Base-by-base conservation (phyloP, 2,329 filamentous ascomycete genomes). In the Exserohilum turcica region DNA sequence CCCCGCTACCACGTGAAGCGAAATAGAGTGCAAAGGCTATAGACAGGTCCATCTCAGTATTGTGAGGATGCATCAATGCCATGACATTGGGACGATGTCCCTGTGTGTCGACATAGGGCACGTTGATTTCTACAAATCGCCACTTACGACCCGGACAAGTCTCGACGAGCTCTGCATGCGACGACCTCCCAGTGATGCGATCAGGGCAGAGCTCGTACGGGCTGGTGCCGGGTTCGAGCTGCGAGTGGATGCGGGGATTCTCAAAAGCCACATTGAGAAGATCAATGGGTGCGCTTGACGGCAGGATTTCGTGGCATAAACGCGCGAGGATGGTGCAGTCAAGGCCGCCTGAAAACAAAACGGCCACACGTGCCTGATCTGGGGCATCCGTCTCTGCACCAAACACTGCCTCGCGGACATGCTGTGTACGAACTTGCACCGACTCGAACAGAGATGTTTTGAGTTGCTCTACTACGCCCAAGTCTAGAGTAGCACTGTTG, bases 21-120 rank as follows among this genome's bases (percentile, higher is more conserved):
- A 99, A 99, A 74, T 97, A 97, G n/a, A 99, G 80, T 0, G 94
- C 94, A 64, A 84, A 88, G 0, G 90, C 89, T 64, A 99, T 99
- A 3, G 94, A 99, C 0, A 99, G 80, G 67, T 99, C 94, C 94
- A 99, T 99, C 75, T 99, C 94, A 0, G 94, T 99, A 62, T 96
- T 93, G 74, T 99, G 94, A 0, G 94, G 94, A 63, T 89, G 82
- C 72, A 99, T 97, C 15, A 99, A 79, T 2, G 84, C 82, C 32
- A 92, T 83, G 16, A 99, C 84, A 21, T 81, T 82, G 3, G 81
- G 67, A 56, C 90, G 85, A 65, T 96, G 89, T 2, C 81, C 79
- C 37, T 86, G 70, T 0, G 87, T 89, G 64, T 95, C 89, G 5
- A 79, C 70, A 70, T 93, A 97, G 0, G 93, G 89, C 24, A 99